phyloP scores from a whole-genome alignment of 2,329 filamentous ascomycete genomes.

The Nothopassalora personata region DNA sequence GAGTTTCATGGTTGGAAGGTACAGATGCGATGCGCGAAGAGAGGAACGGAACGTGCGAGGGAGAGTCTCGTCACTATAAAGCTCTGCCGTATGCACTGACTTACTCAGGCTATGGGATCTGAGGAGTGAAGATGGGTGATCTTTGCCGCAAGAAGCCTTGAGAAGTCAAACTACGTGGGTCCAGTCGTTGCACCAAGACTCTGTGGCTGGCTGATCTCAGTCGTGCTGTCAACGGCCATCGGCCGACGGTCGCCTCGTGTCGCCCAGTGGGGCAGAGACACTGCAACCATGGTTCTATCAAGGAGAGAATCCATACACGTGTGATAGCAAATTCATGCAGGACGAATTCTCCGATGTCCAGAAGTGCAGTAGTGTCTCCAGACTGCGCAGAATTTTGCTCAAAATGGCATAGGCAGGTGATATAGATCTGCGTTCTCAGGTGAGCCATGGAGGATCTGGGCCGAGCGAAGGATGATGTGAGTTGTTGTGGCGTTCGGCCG shows the following conservation, averaged over 20 bases:
- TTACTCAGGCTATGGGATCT: background rate
- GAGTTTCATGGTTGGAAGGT: background rate
- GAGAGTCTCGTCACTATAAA: background rate
- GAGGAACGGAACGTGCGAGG: background rate
- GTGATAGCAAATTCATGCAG: background rate
- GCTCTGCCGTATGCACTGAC: background rate
- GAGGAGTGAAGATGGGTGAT: background rate
- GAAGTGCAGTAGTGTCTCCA: background rate
- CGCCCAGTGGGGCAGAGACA: background rate
- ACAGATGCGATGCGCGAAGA: background rate
- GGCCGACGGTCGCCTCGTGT: background rate
- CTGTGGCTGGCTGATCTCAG: background rate
- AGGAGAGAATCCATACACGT: background rate
- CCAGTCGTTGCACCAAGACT: background rate
- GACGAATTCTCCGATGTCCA: background rate
- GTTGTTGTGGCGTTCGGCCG: background rate
- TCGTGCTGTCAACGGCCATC: background rate
- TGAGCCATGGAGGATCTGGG: background rate
- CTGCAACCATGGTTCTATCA: background rate
- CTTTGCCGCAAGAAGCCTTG: background rate
- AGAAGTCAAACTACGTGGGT: background rate
- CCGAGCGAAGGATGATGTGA: background rate
- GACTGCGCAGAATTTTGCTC: background rate
- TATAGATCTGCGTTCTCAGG: background rate
- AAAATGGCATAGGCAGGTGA: background rate